A percentile compares a stretch with the other conserved stretches of the same genome.
Conservation (phyloP, 179 eudicot genomes). For the Amaranthus tricolor region DNA sequence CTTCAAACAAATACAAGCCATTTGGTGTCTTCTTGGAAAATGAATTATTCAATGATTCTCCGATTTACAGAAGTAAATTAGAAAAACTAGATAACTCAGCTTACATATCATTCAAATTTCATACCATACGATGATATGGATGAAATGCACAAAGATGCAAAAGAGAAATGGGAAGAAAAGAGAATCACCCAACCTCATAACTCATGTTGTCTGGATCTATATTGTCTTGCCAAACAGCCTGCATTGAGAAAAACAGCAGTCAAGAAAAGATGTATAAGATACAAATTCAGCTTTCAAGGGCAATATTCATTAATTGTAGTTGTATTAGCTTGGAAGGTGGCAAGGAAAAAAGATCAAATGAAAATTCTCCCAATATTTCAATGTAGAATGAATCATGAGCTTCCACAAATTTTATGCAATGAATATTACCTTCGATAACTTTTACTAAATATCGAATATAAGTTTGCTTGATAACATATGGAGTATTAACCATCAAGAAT, state of each 20-base stretch:
- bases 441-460: background rate
- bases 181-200: conserved; percentile 62
- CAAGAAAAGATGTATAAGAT: conserved; percentile 11
- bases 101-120: background rate
- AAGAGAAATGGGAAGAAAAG: background rate
- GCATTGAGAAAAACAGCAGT: conserved; percentile 31
- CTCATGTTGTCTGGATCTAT: conserved; percentile 93
- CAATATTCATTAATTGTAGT: background rate
- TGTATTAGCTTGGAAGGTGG: background rate
- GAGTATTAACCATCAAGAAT: background rate
- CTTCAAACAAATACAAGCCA: background rate
- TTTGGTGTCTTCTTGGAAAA: background rate
- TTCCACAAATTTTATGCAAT: background rate
- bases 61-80: conserved; percentile 3
- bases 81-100: background rate
- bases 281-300: background rate
- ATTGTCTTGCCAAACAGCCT: conserved; percentile 80
- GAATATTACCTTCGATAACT: background rate
- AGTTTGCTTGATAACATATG: background rate
- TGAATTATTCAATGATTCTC: background rate
- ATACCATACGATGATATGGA: background rate
- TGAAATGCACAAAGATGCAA: background rate
- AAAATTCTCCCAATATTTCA: background rate
- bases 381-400: background rate
- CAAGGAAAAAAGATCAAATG: background rate